Conservation (phyloP, 2,329 filamentous ascomycete genomes). For the Fusarium luffae region DNA sequence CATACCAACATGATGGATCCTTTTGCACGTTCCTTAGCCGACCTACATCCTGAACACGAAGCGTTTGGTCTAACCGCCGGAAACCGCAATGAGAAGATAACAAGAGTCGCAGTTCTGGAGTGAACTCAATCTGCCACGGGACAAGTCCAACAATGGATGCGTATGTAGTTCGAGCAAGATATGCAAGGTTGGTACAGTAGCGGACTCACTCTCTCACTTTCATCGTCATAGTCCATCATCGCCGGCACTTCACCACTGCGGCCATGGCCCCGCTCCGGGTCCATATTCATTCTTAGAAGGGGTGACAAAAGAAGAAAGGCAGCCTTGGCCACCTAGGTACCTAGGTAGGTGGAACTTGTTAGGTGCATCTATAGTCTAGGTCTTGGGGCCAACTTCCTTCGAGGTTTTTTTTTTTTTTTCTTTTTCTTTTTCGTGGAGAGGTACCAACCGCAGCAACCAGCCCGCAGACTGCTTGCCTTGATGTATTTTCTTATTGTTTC, state of each 20-base stretch:
- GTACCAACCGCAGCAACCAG: not conserved
- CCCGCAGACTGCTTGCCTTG: conserved; percentile 7
- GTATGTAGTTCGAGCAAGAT: conserved; percentile 4
- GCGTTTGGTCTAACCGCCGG: not conserved
- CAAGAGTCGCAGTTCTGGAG: not conserved
- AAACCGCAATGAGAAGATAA: not conserved
- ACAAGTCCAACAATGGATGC: not conserved
- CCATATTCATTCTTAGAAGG: conserved; percentile 10
- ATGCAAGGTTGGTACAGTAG: not conserved
- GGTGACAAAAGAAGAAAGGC: conserved; percentile 20
- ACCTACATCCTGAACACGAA: not conserved
- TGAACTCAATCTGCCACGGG: not conserved
- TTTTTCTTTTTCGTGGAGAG: conserved; percentile 8
- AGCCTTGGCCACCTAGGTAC: not conserved
- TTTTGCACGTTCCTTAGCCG: not conserved
- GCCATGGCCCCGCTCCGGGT: conserved; percentile 8
- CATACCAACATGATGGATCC: not conserved
- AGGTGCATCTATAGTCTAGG: conserved; percentile 12
- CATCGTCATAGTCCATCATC: conserved; percentile 35
- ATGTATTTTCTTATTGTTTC: not conserved
- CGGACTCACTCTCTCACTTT: conserved; percentile 3
- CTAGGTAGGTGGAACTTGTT: conserved; percentile 4
- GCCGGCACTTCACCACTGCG: conserved; percentile 18
- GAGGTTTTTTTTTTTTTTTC: not conserved
- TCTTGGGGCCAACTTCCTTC: conserved; percentile 8